phyloP scores from a whole-genome alignment of 495 filamentous ascomycete genomes.

The Lepidopterella palustris region DNA sequence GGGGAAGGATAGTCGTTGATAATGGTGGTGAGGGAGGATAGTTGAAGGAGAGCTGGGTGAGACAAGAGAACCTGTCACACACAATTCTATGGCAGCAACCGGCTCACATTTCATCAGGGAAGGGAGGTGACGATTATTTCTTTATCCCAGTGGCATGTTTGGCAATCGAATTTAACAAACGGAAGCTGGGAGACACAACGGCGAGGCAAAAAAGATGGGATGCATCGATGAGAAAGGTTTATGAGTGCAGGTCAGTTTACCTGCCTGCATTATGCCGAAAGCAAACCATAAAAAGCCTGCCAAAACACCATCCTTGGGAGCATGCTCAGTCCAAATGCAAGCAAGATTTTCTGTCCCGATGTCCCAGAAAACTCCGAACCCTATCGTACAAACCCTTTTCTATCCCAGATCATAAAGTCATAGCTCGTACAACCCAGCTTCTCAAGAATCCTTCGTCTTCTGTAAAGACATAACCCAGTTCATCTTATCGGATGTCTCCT shows the following conservation, averaged over 20 bases:
- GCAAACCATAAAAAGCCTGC: neutral
- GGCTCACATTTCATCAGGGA: neutral
- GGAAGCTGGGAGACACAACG: neutral
- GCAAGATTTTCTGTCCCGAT: neutral
- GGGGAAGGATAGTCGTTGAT: no score
- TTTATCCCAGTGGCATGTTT: neutral
- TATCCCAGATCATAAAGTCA: neutral
- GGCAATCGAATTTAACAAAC: neutral
- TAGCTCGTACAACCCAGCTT: neutral
- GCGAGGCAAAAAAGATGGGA: neutral
- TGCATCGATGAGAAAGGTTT: neutral
- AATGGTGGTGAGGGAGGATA: no score
- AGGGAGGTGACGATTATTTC: neutral
- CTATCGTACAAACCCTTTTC: neutral
- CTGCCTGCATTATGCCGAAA: neutral
- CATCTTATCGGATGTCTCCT: constrained; percentile 22
- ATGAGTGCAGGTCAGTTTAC: neutral
- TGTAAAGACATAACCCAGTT: constrained; percentile 23
- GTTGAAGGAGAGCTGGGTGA: no score
- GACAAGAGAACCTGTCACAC: no score
- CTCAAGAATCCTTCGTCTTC: neutral
- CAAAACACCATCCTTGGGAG: neutral
- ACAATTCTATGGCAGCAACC: neutral
- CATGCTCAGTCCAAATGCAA: neutral
- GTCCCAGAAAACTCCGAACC: neutral